A percentile compares a stretch with the other conserved stretches of the same genome.
Conservation (phyloP, 2,329 filamentous ascomycete genomes). For the Macroventuria anomochaeta region DNA sequence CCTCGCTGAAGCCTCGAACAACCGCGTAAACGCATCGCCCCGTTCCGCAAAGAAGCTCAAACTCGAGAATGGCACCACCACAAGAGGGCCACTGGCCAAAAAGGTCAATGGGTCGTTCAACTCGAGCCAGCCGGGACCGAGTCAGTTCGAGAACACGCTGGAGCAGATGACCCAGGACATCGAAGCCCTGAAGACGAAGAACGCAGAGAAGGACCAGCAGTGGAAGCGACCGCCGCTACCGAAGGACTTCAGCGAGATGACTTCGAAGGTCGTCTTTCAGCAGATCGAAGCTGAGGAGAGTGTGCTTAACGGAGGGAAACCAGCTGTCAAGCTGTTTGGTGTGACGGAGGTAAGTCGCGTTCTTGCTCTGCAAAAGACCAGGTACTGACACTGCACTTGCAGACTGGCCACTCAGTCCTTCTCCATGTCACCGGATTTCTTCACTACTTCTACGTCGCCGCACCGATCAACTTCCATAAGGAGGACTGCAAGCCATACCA, state of each 20-base stretch:
- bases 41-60: conserved; percentile 80
- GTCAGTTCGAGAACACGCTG: conserved; percentile 91
- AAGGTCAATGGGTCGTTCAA: conserved; percentile 63
- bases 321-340: conserved; percentile 90
- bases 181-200: conserved; percentile 80
- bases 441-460: conserved; percentile 93
- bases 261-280: conserved; percentile 83
- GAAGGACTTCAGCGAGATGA: conserved; percentile 64
- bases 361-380: too few species aligned
- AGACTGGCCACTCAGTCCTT: conserved; percentile 85
- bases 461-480: conserved; percentile 79
- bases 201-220: conserved; percentile 89
- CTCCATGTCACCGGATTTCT: conserved; percentile 95
- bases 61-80: conserved; percentile 67
- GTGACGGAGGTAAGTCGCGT: conserved; percentile 72
- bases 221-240: conserved; percentile 75
- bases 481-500: conserved; percentile 81
- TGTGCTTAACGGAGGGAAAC: conserved; percentile 74
- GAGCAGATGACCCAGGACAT: conserved; percentile 97
- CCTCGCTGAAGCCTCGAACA: conserved; percentile 55
- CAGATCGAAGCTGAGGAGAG: conserved; percentile 96
- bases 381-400: conserved; percentile 18
- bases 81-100: conserved; percentile 68
- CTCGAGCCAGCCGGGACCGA: conserved; percentile 82
- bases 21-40: conserved; percentile 54